These are phyloP conservation scores for Cymbidium sinense DNA, from an alignment of 106 monocot species.

Conservation along the genomic window DNA sequence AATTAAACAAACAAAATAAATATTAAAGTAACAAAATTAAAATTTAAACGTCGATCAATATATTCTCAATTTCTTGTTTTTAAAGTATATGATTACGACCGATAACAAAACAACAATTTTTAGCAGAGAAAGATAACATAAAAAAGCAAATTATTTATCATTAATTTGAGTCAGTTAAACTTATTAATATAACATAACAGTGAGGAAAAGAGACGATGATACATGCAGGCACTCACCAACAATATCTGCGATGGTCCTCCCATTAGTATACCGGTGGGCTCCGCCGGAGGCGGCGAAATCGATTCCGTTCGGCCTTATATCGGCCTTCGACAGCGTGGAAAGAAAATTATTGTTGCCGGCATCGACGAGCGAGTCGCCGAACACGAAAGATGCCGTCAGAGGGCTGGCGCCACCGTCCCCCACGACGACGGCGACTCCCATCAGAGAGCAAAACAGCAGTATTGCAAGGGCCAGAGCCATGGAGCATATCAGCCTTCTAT, in stretches of 20 bases:
- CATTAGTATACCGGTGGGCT: conserved; percentile 75
- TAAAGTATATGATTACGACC: too few relatives aligned
- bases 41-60: too few relatives aligned
- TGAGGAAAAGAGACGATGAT: background rate
- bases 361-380: conserved; percentile 91
- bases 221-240: conserved; percentile 28
- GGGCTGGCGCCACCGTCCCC: background rate
- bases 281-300: conserved; percentile 72
- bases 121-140: too few relatives aligned
- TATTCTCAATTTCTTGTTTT: too few relatives aligned
- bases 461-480: background rate
- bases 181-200: too few relatives aligned
- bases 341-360: conserved; percentile 87
- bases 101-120: too few relatives aligned
- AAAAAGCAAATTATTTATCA: too few relatives aligned
- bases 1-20: background rate
- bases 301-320: conserved; percentile 70
- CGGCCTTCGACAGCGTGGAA: conserved; percentile 56
- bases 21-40: too few relatives aligned
- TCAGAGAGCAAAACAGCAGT: background rate
- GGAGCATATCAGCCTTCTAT: too few relatives aligned
- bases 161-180: too few relatives aligned
- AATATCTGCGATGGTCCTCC: conserved; percentile 81
- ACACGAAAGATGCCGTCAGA: conserved; percentile 50
- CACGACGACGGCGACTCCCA: background rate